phyloP scores from a whole-genome alignment of 2,329 filamentous ascomycete genomes.

The Aspergillus jensenii region DNA sequence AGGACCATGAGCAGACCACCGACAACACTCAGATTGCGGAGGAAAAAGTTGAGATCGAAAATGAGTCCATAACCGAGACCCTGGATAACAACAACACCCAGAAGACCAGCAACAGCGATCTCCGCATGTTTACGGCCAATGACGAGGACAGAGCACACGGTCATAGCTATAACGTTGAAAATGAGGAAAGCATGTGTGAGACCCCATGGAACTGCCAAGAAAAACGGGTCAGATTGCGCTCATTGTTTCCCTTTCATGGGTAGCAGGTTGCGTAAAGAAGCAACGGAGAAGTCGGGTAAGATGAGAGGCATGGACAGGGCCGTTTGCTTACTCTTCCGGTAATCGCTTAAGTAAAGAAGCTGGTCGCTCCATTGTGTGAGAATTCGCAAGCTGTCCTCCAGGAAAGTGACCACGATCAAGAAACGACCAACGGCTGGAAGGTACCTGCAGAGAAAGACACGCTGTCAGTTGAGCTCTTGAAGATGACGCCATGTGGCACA shows the following conservation, averaged over 20 bases:
- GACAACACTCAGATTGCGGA: constrained; percentile 96
- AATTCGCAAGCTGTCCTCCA: constrained; percentile 94
- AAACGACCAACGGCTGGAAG: constrained; percentile 94
- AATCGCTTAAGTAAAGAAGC: constrained; percentile 87
- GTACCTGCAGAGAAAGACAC: constrained; percentile 60
- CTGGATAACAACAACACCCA: constrained; percentile 87
- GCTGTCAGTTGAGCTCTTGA: constrained; percentile 26
- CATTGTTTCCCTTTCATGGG: neutral
- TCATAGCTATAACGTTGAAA: constrained; percentile 86
- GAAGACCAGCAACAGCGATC: constrained; percentile 85
- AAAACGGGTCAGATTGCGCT: constrained; percentile 17
- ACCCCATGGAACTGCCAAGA: constrained; percentile 71
- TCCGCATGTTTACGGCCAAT: constrained; percentile 92
- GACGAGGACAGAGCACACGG: constrained; percentile 76
- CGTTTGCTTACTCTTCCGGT: constrained; percentile 75
- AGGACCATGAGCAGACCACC: constrained; percentile 97
- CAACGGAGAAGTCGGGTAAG: neutral
- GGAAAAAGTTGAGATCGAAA: constrained; percentile 99
- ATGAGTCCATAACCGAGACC: constrained; percentile 96
- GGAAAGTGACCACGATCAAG: constrained; percentile 95
- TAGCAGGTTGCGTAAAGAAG: neutral
- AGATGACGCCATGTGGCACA: neutral
- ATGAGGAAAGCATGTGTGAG: constrained; percentile 92
- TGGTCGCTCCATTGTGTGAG: constrained; percentile 97
- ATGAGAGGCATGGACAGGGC: neutral